phyloP scores from a whole-genome alignment of 305 asterid species.

The Fraxinus platypoda region DNA sequence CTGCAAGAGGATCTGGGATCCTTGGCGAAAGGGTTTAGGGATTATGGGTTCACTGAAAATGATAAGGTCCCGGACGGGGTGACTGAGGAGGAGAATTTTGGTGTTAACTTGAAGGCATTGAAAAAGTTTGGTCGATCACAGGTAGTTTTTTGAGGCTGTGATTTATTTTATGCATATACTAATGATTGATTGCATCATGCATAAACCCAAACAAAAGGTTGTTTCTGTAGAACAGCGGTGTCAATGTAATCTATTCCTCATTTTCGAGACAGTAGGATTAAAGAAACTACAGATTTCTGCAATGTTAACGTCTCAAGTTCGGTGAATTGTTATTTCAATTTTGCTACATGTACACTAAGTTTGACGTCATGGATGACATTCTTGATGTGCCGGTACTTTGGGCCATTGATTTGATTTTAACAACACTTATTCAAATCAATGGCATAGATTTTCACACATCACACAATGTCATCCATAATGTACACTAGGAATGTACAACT shows the following conservation, averaged over 20 bases:
- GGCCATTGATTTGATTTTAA: too few species aligned
- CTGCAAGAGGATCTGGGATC: conserved; percentile 83
- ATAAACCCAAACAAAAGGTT: neutral
- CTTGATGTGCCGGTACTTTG: too few species aligned
- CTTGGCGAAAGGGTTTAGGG: conserved; percentile 69
- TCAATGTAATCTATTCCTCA: neutral
- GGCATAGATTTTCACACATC: too few species aligned
- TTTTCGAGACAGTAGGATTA: neutral
- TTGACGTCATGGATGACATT: too few species aligned
- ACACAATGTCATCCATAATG: too few species aligned
- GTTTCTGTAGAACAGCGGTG: neutral
- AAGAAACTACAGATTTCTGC: conserved; percentile 3
- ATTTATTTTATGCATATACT: conserved; percentile 5
- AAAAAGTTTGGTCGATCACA: conserved; percentile 72
- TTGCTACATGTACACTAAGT: too few species aligned
- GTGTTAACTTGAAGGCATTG: conserved; percentile 59
- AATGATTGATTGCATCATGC: neutral
- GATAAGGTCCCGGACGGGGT: conserved; percentile 46
- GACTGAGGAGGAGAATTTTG: conserved; percentile 55
- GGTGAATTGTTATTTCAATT: neutral
- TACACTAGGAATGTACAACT: too few species aligned
- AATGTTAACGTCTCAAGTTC: neutral
- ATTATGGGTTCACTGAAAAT: conserved; percentile 54
- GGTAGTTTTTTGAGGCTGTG: conserved; percentile 39
- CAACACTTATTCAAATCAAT: too few species aligned